Evolutionary conservation across 306 rosid genomes (phyloP).

Genomic region (Adenanthera pavonina): DNA sequence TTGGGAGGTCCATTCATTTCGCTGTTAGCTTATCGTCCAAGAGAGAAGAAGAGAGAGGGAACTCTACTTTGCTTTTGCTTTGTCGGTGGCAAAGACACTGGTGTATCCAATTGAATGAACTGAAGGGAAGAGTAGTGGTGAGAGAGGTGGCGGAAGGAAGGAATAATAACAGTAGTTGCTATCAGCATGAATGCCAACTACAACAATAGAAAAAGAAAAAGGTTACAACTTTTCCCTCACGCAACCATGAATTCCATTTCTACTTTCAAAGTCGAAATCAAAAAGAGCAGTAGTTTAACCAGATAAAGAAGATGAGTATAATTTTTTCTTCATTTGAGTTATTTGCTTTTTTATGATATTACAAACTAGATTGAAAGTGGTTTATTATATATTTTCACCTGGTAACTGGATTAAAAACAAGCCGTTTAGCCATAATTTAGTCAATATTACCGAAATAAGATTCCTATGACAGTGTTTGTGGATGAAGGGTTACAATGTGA

Average conservation of each 20-base stretch:
- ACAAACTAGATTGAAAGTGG: too few species aligned
- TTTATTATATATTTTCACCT: too few species aligned
- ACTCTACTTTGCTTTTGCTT: slow-evolving; percentile 25
- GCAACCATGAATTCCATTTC: background rate
- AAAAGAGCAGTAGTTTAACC: too few species aligned
- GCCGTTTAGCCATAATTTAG: background rate
- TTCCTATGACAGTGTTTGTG: slow-evolving; percentile 13
- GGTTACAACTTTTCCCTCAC: background rate
- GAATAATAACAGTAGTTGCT: slow-evolving; percentile 55
- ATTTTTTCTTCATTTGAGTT: too few species aligned
- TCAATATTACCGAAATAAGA: background rate
- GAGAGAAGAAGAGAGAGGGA: slow-evolving; percentile 27
- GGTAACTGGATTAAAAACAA: too few species aligned
- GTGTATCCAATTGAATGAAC: background rate
- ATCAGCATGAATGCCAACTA: slow-evolving; percentile 46
- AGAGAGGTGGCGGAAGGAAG: slow-evolving; percentile 49
- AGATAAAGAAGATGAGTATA: too few species aligned
- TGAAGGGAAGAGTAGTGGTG: slow-evolving; percentile 31
- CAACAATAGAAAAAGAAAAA: background rate
- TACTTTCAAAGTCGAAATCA: background rate
- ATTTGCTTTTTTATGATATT: too few species aligned
- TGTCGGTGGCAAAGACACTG: slow-evolving; percentile 50
- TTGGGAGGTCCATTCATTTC: slow-evolving; percentile 49
- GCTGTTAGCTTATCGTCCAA: slow-evolving; percentile 52
- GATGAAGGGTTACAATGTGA: slow-evolving; percentile 30